Conservation (phyloP, 2,329 filamentous ascomycete species). For the Ceratocystis alfenasii region DNA sequence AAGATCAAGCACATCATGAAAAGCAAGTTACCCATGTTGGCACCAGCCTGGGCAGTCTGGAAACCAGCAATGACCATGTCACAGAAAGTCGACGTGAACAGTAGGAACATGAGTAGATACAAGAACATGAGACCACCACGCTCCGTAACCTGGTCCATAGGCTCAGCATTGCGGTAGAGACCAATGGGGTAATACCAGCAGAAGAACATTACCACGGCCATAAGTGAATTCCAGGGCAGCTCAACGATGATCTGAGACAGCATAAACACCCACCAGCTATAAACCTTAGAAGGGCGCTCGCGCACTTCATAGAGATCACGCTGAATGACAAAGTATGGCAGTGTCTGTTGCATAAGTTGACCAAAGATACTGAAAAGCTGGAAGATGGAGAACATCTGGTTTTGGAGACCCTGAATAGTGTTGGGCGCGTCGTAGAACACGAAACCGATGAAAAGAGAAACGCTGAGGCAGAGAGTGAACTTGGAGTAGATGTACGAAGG, state of each 20-base stretch:
- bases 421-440: constrained; percentile 63
- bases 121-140: constrained; percentile 72
- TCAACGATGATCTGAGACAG: constrained; percentile 73
- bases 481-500: constrained; percentile 86
- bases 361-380: constrained; percentile 73
- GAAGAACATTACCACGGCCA: constrained; percentile 64
- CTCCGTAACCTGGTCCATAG: constrained; percentile 48
- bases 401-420: constrained; percentile 66
- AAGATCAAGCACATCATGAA: constrained; percentile 66
- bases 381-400: constrained; percentile 79
- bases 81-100: constrained; percentile 73
- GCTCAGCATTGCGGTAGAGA: constrained; percentile 56
- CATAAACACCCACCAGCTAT: constrained; percentile 78
- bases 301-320: constrained; percentile 73
- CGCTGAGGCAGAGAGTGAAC: constrained; percentile 50
- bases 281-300: constrained; percentile 72
- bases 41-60: constrained; percentile 61
- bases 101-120: constrained; percentile 59
- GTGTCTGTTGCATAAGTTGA: constrained; percentile 65
- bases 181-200: constrained; percentile 82
- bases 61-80: constrained; percentile 65
- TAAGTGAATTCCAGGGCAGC: constrained; percentile 69
- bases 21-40: constrained; percentile 62
- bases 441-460: constrained; percentile 68
- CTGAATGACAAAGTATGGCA: constrained; percentile 77